Percentiles rank a stretch among this genome's conserved stretches.
Conservation (phyloP, 1,139 yeast species). For the Candida sanyaensis region DNA sequence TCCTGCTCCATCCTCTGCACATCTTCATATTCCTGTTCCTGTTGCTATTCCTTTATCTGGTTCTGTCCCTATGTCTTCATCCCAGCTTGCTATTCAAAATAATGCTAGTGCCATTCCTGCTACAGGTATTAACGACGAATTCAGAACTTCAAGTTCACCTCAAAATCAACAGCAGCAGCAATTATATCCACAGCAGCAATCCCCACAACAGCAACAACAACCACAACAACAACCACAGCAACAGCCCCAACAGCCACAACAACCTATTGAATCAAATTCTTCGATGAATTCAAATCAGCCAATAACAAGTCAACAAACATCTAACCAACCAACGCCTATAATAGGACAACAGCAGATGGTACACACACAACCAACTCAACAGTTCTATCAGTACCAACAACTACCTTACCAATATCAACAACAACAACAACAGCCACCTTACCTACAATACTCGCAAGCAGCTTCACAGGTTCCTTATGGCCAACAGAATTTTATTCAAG, state of each 20-base stretch:
- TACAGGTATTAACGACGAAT: too few relatives aligned
- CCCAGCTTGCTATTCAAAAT: neutral
- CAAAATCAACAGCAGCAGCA: neutral
- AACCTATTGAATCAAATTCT: neutral
- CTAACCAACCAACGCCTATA: neutral
- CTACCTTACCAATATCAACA: neutral
- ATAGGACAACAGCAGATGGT: neutral
- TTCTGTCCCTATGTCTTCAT: neutral
- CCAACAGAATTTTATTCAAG: neutral
- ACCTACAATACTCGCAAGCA: slow-evolving; percentile 21
- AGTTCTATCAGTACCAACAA: slow-evolving; percentile 3
- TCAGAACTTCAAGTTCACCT: too few relatives aligned
- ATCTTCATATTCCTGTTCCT: neutral
- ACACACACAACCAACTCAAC: slow-evolving; percentile 2
- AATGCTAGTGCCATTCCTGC: neutral
- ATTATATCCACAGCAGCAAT: neutral
- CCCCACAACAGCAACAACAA: neutral
- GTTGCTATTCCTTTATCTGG: neutral
- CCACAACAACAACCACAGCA: neutral
- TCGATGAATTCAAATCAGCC: neutral
- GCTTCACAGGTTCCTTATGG: slow-evolving; percentile 15
- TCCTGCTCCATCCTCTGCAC: neutral
- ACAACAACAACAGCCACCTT: neutral
- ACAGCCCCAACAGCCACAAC: neutral
- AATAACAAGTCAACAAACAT: neutral